Evolutionary conservation across 2,329 filamentous ascomycete genomes (phyloP).

Genomic region (Fusarium irregulare): DNA sequence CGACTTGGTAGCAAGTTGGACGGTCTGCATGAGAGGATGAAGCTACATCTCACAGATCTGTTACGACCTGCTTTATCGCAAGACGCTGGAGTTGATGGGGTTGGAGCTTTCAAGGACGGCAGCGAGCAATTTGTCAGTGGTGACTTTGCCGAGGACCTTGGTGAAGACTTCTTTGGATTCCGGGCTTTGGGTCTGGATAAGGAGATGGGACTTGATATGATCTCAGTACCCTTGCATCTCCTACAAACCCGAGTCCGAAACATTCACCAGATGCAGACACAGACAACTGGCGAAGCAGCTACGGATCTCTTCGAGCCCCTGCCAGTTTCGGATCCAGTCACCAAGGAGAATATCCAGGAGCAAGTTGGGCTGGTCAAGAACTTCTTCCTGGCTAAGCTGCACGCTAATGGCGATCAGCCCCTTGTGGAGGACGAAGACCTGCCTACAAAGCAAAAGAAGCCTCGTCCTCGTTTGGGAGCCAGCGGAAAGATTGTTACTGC

Average conservation of each 20-base stretch:
- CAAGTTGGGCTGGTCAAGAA: constrained; percentile 90
- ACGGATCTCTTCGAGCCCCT: constrained; percentile 75
- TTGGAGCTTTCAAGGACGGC: constrained; percentile 92
- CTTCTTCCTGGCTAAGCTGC: constrained; percentile 91
- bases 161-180: constrained; percentile 99
- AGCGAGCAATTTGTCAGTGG: constrained; percentile 97
- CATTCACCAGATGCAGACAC: constrained; percentile 81
- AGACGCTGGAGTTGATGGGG: constrained; percentile 84
- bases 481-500: constrained; percentile 89
- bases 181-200: constrained; percentile 91
- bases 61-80: constrained; percentile 84
- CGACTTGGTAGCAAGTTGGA: constrained; percentile 81
- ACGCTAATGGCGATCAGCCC: constrained; percentile 81
- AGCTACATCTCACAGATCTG: constrained; percentile 89
- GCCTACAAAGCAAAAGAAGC: constrained; percentile 88
- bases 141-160: constrained; percentile 97
- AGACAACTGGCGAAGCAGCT: constrained; percentile 68
- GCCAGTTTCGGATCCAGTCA: constrained; percentile 79
- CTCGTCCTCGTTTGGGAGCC: constrained; percentile 70
- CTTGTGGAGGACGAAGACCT: constrained; percentile 95
- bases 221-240: constrained; percentile 93
- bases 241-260: constrained; percentile 90
- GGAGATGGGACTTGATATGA: constrained; percentile 87
- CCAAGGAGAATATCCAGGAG: constrained; percentile 77
- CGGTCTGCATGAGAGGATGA: constrained; percentile 94